Base-by-base conservation (phyloP, 257 asterid species). In the Rauvolfia tetraphylla region DNA sequence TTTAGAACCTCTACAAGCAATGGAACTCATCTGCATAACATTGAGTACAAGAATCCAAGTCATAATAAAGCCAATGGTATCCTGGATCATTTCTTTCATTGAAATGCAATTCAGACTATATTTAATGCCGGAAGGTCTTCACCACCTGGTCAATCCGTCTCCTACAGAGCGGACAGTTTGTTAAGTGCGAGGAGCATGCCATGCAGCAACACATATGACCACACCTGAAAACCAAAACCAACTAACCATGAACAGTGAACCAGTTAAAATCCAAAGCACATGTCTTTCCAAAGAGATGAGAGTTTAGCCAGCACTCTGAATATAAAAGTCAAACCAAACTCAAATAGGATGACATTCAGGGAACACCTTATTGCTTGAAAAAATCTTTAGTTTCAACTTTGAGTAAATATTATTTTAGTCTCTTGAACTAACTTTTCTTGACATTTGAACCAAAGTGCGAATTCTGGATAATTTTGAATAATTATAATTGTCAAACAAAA, bases 191-290 rank as follows among this genome's bases (percentile, higher is more conserved):
- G 49, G 97, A 88, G 82, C 98, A 93, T 25, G 83, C 46, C 90
- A 85, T 82, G 83, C 99, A 95, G 71, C 99, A 93, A 91, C 99
- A 95, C 98, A 95, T 91, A 84, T 93, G 99, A 61, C 99, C 99
- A 65, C 98, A 95, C 93, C 99, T 95, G 93, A 84, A 80, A 83
- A 76, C 54, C 48, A 56, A 76, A 80, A 80, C 53, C 81, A 76
- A 58, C 63, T 51, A 65, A 39, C 20, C 53, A 69, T 66, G n/a
- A n/a, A n/a, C 56, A 49, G 13, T n/a, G n/a, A n/a, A n/a, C 49
- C 18, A 4, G 2, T 66, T 41, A 18, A 33, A 57, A 49, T 39
- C 59, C 6, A n/a, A n/a, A 61, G 22, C 33, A 22, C 20, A 34
- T 66, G 22, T 66, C 17, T 48, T 20, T 17, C 33, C 51, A 22